A percentile compares a stretch with the other conserved stretches of the same genome.
These are phyloP conservation scores for Psophocarpus tetragonolobus DNA, from an alignment of 306 rosid species.

Conservation along the genomic window DNA sequence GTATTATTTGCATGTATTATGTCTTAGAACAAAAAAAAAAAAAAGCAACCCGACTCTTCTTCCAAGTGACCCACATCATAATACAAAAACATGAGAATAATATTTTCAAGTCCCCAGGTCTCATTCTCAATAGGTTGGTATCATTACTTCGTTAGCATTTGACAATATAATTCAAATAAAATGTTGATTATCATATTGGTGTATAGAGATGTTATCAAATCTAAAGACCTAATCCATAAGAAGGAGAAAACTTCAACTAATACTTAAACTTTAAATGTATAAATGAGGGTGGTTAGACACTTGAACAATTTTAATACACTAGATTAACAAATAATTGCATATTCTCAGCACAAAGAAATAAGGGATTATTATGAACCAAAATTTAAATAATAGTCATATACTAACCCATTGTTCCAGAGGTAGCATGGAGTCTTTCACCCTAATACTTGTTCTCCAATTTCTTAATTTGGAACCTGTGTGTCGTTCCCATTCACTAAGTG, in stretches of 20 bases:
- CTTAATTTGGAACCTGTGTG: slow-evolving; percentile 93
- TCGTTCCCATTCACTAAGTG: slow-evolving; percentile 96
- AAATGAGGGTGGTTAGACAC: slow-evolving; percentile 11
- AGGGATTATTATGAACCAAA: slow-evolving; percentile 18
- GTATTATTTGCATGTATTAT: slow-evolving; percentile 22
- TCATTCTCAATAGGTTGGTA: slow-evolving; percentile 4
- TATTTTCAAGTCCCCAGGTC: slow-evolving; percentile 14
- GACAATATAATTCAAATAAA: slow-evolving; percentile 12
- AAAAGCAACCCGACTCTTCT: neutral
- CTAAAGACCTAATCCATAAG: slow-evolving; percentile 25
- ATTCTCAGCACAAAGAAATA: slow-evolving; percentile 25
- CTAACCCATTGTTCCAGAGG: slow-evolving; percentile 99
- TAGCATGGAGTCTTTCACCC: slow-evolving; percentile 89
- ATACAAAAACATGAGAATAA: neutral
- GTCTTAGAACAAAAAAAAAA: neutral
- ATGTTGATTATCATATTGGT: too few species aligned
- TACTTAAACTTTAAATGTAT: neutral
- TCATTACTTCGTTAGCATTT: slow-evolving; percentile 18
- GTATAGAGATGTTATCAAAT: too few species aligned
- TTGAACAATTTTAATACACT: neutral
- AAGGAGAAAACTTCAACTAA: neutral
- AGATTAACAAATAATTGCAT: slow-evolving; percentile 3
- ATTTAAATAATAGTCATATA: slow-evolving; percentile 33
- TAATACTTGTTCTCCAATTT: slow-evolving; percentile 92
- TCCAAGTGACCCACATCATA: slow-evolving; percentile 3